phyloP scores from a whole-genome alignment of 192 early-diverging fungal species.

The Coemansia sp. region DNA sequence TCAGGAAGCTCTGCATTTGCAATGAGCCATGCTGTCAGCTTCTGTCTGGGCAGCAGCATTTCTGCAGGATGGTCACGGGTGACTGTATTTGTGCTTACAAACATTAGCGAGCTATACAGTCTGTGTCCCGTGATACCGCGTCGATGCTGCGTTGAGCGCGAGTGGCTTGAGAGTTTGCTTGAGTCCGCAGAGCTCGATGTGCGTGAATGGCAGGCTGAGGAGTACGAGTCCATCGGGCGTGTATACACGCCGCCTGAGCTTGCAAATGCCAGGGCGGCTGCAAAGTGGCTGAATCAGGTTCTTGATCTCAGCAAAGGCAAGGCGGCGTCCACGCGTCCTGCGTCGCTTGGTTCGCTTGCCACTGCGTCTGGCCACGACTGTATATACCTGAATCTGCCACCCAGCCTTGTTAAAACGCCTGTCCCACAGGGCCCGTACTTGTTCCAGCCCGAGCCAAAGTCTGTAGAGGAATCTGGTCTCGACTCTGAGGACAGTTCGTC shows the following conservation, averaged over 20 bases:
- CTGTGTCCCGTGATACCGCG: constrained; percentile 79
- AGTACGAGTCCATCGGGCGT: constrained; percentile 32
- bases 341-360: background rate
- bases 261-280: constrained; percentile 32
- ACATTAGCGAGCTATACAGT: constrained; percentile 69
- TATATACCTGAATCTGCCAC: constrained; percentile 32
- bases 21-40: constrained; percentile 47
- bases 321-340: background rate
- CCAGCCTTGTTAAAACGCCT: constrained; percentile 12
- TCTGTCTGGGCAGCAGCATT: constrained; percentile 47
- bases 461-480: constrained; percentile 10
- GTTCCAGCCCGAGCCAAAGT: constrained; percentile 51
- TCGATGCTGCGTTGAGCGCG: constrained; percentile 32
- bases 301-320: constrained; percentile 20
- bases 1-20: constrained; percentile 24
- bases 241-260: constrained; percentile 49
- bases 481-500: constrained; percentile 24
- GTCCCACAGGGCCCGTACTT: constrained; percentile 52
- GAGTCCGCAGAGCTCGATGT: constrained; percentile 44
- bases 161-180: constrained; percentile 41
- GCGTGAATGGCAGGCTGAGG: constrained; percentile 54
- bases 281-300: constrained; percentile 28
- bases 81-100: constrained; percentile 70
- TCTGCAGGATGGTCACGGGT: constrained; percentile 67
- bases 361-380: constrained; percentile 12